A percentile compares a stretch with the other conserved stretches of the same genome.
phyloP scores from a whole-genome alignment of 176 grass and related monocot species.

The Rhynchospora tenuis region DNA sequence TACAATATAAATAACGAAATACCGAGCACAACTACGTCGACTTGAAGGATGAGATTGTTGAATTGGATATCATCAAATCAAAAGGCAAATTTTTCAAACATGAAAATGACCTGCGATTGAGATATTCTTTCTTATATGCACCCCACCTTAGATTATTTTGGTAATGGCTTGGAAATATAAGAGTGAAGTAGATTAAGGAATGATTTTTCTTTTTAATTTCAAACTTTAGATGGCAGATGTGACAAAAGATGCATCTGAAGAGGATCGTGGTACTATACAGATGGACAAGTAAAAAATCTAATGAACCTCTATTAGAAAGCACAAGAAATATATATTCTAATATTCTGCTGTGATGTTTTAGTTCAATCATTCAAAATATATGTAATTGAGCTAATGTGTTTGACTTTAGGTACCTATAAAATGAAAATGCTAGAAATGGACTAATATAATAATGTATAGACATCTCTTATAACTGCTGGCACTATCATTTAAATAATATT shows the following conservation, averaged over 20 bases:
- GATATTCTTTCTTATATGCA: not conserved
- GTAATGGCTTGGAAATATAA: not conserved
- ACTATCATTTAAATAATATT: conserved; percentile 13
- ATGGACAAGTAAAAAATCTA: conserved; percentile 41
- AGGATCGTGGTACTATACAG: conserved; percentile 43
- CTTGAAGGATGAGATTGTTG: conserved; percentile 37
- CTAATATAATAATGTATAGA: not conserved
- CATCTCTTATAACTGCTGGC: not conserved
- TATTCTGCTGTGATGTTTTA: not conserved
- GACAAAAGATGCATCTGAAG: conserved; percentile 45
- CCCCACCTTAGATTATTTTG: not conserved
- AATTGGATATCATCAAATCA: conserved; percentile 40
- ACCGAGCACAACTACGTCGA: not conserved
- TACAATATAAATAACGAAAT: conserved; percentile 8
- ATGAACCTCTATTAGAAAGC: conserved; percentile 39
- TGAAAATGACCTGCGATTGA: conserved; percentile 33
- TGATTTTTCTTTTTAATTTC: no score
- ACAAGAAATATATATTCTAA: not conserved
- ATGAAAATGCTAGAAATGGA: not conserved
- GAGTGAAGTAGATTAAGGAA: not conserved
- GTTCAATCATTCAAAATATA: not conserved
- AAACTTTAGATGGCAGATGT: conserved; percentile 53
- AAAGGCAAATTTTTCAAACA: conserved; percentile 50
- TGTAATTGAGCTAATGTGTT: conserved; percentile 21
- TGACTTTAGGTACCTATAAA: conserved; percentile 44